Evolutionary conservation across 768 basidiomycete species (phyloP), one percentile per base, ranked within the genome.

Genomic region (Suillus bovinus): DNA sequence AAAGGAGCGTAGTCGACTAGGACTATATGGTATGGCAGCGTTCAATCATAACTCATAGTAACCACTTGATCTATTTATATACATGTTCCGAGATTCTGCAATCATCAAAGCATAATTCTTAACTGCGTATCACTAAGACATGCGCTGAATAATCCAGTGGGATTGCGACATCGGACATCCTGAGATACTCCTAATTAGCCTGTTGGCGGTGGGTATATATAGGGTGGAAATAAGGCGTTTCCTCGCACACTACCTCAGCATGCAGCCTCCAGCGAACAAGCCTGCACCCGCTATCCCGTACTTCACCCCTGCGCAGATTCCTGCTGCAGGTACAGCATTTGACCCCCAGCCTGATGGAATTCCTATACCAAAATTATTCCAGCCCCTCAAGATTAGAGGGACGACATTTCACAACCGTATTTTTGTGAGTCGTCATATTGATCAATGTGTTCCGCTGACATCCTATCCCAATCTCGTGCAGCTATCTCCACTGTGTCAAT

Each of bases 401-500:
- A 75, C 81, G 1, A 79, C 79, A 39, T 81, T 85, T 62, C 83
- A 82, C 20, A 86, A 85, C 66, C 79, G 84, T 52, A 83, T 85
- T 8, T 82, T 82, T 58, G 83, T 86, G 63, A 67, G 82, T 66
- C 39, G 6, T 33, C 3, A 52, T 24, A 6, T 29, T 24, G 22
- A 36, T 36, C 14, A 46, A 54, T 47, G 59, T 2, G 42, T 4
- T 41, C 8, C 10, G 20, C 13, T 24, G 11, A 29, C 10, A 27
- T 36, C 20, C 14, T 39, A 57, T 46, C 16, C 31, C 46, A 27
- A 38, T 31, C 46, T 46, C 42, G 33, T 54, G 1, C 55, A 81
- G 81, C 34, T 86, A 41, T 81, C 86, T 13, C 86, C 86, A 0
- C 69, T 87, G 36, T 84, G 85, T 69, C 86, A 87, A 70, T 87